phyloP scores from a whole-genome alignment of 208 protist genomes.

The Leptomonas seymouri region DNA sequence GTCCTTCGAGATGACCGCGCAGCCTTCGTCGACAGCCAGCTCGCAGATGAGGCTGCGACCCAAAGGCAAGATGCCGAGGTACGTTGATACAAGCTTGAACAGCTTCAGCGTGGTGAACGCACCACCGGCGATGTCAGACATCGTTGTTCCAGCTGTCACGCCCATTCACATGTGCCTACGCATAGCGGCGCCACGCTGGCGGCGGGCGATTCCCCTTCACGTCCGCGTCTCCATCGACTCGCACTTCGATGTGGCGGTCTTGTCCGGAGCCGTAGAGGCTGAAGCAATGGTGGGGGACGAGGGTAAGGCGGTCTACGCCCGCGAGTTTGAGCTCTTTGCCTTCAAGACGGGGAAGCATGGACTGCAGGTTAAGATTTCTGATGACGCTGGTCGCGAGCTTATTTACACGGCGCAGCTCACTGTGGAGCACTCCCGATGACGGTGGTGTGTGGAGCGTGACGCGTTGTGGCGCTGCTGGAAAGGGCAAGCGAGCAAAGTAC shows the following conservation, averaged over 20 bases:
- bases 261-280: slow-evolving; percentile 68
- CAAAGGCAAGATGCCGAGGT: slow-evolving; percentile 6
- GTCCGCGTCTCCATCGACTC: slow-evolving; percentile 62
- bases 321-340: slow-evolving; percentile 68
- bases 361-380: slow-evolving; percentile 61
- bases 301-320: slow-evolving; percentile 42
- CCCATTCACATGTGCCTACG: slow-evolving; percentile 54
- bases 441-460: background rate
- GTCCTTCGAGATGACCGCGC: slow-evolving; percentile 17
- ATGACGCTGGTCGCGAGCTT: slow-evolving; percentile 61
- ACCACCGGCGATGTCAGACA: slow-evolving; percentile 10
- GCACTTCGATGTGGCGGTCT: slow-evolving; percentile 65
- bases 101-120: background rate
- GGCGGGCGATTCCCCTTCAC: slow-evolving; percentile 58
- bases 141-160: slow-evolving; percentile 60
- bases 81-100: background rate
- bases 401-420: slow-evolving; percentile 54
- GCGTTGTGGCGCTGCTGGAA: too few species aligned
- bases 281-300: slow-evolving; percentile 51
- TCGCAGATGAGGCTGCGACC: slow-evolving; percentile 5
- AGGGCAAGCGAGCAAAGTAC: too few species aligned
- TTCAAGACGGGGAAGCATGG: slow-evolving; percentile 82
- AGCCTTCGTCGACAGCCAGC: background rate
- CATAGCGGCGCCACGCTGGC: slow-evolving; percentile 60
- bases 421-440: slow-evolving; percentile 34